Base-by-base conservation (phyloP, 352 stramenopile genomes). In the Phytopythium mirpurense region DNA sequence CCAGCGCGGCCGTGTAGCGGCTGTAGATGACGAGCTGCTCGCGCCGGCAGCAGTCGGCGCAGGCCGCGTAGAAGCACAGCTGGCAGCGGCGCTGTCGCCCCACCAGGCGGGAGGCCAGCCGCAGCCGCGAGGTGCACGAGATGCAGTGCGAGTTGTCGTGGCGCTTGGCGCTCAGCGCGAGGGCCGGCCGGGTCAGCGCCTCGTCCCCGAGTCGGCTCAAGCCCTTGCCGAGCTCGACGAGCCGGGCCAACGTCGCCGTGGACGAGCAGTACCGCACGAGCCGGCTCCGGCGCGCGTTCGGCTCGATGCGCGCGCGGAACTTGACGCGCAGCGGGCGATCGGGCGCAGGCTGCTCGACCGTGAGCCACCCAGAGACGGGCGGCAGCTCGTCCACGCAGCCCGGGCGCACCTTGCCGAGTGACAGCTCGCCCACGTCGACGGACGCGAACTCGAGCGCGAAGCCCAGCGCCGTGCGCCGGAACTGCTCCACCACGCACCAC, bases 21-120 rank as follows among this genome's bases (percentile, higher is more conserved):
- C 67, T 70, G 54, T 72, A 71, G 51, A 71, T 75, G 42, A 72
- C 45, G 54, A 75, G 70, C 23, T 62, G 63, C 34, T 72, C 67
- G 5, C 56, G 59, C 32, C 62, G 65, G 54, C 56, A 70, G 29
- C 67, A 75, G 38, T 72, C 68, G 2, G 59, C 32, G 19, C 63
- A 75, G 5, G 57, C 63, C 42, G 65, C 57, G 48, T 72, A 75
- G n/a, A 59, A 55, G 32, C 67, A 75, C 0, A 75, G 63, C 32
- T 65, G 60, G 26, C 66, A 74, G 12, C 59, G 66, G 21, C 56
- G 56, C n/a, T 58, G 56, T 6, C 62, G 63, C 31, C 46, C 46
- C 9, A n/a, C 32, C 3, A 53, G 46, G 4, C 46, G 31, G 14
- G 32, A 42, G 0, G 46, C 21, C 16, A 53, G 46, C 41, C 54